These are phyloP conservation scores for Penicillium decumbens DNA, from an alignment of 2,329 filamentous ascomycete genomes.

Conservation along the genomic window DNA sequence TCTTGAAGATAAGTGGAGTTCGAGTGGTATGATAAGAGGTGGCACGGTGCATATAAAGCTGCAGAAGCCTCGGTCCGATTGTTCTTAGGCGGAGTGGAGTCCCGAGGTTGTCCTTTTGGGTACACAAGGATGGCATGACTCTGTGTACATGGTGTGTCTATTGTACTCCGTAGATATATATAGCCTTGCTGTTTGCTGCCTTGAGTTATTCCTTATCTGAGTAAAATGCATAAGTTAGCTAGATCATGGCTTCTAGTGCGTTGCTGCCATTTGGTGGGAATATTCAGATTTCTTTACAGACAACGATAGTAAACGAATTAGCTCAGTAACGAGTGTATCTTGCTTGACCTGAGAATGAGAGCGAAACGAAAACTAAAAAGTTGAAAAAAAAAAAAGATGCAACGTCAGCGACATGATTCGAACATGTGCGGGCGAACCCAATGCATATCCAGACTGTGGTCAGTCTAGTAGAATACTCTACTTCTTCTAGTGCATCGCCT, in stretches of 20 bases:
- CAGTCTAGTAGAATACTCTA: neutral
- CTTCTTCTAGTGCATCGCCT: neutral
- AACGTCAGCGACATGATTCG: neutral
- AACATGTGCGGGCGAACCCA: neutral
- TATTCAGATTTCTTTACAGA: too few species aligned
- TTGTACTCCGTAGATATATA: neutral
- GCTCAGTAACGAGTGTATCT: too few species aligned
- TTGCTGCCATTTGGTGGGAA: too few species aligned
- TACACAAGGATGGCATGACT: neutral
- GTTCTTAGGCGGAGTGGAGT: neutral
- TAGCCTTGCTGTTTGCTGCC: neutral
- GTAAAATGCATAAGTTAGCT: too few species aligned
- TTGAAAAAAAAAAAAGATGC: neutral
- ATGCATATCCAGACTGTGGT: neutral
- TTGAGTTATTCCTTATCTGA: too few species aligned
- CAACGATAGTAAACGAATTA: too few species aligned
- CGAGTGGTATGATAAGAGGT: neutral
- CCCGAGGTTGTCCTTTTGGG: neutral
- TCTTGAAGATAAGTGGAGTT: neutral
- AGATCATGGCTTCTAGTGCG: too few species aligned
- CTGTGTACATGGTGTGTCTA: neutral
- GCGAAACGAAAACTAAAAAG: neutral
- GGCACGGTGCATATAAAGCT: neutral
- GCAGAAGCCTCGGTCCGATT: conserved; percentile 3
- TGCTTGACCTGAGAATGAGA: too few species aligned